Evolutionary conservation across 768 basidiomycete genomes (phyloP).

Genomic region (Clathrus columnatus): DNA sequence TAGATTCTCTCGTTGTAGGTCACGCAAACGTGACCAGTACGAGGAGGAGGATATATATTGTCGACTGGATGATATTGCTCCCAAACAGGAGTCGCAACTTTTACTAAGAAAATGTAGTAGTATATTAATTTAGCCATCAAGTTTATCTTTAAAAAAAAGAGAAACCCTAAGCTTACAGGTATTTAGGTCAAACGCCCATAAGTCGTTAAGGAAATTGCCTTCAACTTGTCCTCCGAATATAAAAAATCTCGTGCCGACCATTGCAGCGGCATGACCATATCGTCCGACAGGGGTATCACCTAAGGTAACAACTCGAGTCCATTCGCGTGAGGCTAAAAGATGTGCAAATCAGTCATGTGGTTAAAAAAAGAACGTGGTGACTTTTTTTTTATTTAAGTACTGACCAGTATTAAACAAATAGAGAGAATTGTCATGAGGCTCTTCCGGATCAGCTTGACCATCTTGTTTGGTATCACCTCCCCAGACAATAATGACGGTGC

Average conservation of each 20-base stretch:
- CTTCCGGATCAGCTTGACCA: slow-evolving; percentile 45
- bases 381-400: slow-evolving; percentile 24
- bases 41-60: slow-evolving; percentile 60
- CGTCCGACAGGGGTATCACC: slow-evolving; percentile 77
- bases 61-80: slow-evolving; percentile 53
- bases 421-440: slow-evolving; percentile 84
- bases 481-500: slow-evolving; percentile 95
- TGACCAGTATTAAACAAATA: slow-evolving; percentile 91
- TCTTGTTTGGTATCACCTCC: slow-evolving; percentile 93
- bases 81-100: slow-evolving; percentile 73
- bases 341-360: background rate
- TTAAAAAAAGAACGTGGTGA: background rate
- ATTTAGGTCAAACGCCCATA: slow-evolving; percentile 95
- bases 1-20: slow-evolving; percentile 77
- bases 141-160: slow-evolving; percentile 1
- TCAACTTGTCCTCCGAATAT: slow-evolving; percentile 96
- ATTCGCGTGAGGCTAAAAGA: slow-evolving; percentile 58
- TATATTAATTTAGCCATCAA: background rate
- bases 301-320: slow-evolving; percentile 79
- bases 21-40: slow-evolving; percentile 89
- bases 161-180: slow-evolving; percentile 53
- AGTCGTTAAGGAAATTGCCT: slow-evolving; percentile 87
- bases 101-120: slow-evolving; percentile 42
- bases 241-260: slow-evolving; percentile 87
- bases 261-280: slow-evolving; percentile 93